Evolutionary conservation across 805 yeast genomes (phyloP), one percentile per base, ranked within the genome.

Genomic region (Metschnikowia picachoensis): DNA sequence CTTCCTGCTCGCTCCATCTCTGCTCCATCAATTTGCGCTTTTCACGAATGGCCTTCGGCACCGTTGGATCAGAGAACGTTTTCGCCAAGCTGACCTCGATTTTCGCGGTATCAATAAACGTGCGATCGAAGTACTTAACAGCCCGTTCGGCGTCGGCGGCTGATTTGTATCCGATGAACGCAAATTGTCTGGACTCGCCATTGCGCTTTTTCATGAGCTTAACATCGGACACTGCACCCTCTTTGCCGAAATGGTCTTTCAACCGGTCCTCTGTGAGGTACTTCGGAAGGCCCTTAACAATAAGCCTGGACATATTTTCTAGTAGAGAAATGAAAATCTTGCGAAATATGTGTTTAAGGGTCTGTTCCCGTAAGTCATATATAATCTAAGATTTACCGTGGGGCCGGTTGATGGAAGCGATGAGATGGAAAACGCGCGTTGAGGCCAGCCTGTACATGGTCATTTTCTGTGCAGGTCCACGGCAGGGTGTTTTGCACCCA

Each of bases 151-250:
- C 98, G 58, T 87, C 96, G 11, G 68, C 74, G 15, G 67, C 72
- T n/a, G 81, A 73, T 57, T 81, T 83, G 65, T 78, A 94, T 1
- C 99, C 99, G 42, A 94, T 73, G 58, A 94, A 94, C 7, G 96
- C 98, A 73, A 94, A 94, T 56, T 95, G 75, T 66, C 99, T 80
- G 9, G 96, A 86, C 58, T 84, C 85, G 25, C 99, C 99, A 54
- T 79, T 80, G 55, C 85, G 75, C 53, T 85, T 87, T 57, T 79
- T 84, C 78, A 90, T 78, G 32, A 94, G 73, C 64, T 87, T 89
- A 33, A 88, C 91, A 76, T 94, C 99, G 0, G 97, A 87, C 28
- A 91, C 88, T 41, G 75, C 72, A 10, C 88, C 87, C 45, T 74
- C 68, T 49, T 66, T 63, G 41, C 67, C 62, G 60, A 92, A 92